Conservation (phyloP, 2,329 filamentous ascomycete genomes). For the Leptographium wingfieldii region DNA sequence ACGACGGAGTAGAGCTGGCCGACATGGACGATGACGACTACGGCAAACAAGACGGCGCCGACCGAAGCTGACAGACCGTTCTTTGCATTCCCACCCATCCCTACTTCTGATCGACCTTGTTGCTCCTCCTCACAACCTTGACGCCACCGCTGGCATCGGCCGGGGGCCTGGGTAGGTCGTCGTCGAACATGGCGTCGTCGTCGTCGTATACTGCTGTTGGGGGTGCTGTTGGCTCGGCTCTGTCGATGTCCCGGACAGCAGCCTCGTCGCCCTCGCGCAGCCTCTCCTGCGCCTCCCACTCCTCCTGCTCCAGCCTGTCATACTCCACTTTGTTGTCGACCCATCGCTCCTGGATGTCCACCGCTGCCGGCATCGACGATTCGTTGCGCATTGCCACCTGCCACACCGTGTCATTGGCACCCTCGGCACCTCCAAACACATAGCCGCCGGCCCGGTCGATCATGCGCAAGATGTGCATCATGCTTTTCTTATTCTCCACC, state of each 20-base stretch:
- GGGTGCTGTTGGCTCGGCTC: conserved; percentile 18
- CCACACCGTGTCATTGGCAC: conserved; percentile 94
- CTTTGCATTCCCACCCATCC: not conserved
- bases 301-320: conserved; percentile 64
- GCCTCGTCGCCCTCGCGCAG: conserved; percentile 18
- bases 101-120: conserved; percentile 26
- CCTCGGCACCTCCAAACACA: conserved; percentile 80
- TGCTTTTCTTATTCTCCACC: conserved; percentile 92
- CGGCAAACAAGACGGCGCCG: not conserved
- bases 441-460: conserved; percentile 91
- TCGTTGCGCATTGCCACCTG: conserved; percentile 80
- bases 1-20: conserved; percentile 28
- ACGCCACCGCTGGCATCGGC: conserved; percentile 40
- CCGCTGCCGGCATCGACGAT: conserved; percentile 62
- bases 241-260: conserved; percentile 20
- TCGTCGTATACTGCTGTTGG: conserved; percentile 25
- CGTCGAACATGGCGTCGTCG: conserved; percentile 27
- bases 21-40: conserved; percentile 31
- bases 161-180: conserved; percentile 7
- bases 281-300: conserved; percentile 57
- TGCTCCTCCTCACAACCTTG: conserved; percentile 54
- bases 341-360: conserved; percentile 94
- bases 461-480: conserved; percentile 81
- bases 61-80: not conserved
- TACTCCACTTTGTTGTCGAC: conserved; percentile 79